Evolutionary conservation across 1,284 basidiomycete genomes (phyloP), one percentile per base, ranked within the genome.

Genomic region (Microbotryomycetes sp.): DNA sequence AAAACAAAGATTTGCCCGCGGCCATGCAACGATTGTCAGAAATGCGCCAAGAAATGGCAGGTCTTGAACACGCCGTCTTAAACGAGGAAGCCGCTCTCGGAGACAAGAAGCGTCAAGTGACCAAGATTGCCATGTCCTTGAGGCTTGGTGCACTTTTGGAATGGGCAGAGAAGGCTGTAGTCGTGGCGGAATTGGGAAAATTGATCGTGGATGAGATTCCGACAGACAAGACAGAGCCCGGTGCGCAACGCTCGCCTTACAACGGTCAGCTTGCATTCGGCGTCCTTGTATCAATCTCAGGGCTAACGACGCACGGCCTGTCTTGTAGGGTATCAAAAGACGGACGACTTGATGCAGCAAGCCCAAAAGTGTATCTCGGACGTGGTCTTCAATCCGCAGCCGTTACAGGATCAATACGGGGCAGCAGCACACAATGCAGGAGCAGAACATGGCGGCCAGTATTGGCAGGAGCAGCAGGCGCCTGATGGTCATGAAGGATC

Each of bases 101-200:
- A 23, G 67, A 66, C 52, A 66, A 64, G 52, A 69, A 69, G 54
- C 64, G 67, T 6, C 45, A 54, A 9, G 52, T 56, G 7, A 59
- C 57, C 0, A 59, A 63, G 0, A 65, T 59, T 13, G 67, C 65
- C 0, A 47, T 69, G 9, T 50, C 47, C 15, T 57, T 69, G 54
- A 18, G 59, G 61, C 61, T 74, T 2, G 73, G 70, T 15, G 73
- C 72, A 0, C 49, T 74, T 45, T 68, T 73, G 41, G 71, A 74
- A 54, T 52, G 73, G 15, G 68, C 70, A 3, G 72, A 73, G 57
- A 73, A 72, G 67, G 67, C 67, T 51, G 65, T 66, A 45, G 68
- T 74, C 52, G 60, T 74, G 24, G 69, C 68, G 18, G 71, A 72
- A 51, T 60, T 73, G 21, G 71, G 71, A 21, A 72, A 73, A 55